Conservation (phyloP, 805 yeast genomes). For the Kuraishia floccosa region DNA sequence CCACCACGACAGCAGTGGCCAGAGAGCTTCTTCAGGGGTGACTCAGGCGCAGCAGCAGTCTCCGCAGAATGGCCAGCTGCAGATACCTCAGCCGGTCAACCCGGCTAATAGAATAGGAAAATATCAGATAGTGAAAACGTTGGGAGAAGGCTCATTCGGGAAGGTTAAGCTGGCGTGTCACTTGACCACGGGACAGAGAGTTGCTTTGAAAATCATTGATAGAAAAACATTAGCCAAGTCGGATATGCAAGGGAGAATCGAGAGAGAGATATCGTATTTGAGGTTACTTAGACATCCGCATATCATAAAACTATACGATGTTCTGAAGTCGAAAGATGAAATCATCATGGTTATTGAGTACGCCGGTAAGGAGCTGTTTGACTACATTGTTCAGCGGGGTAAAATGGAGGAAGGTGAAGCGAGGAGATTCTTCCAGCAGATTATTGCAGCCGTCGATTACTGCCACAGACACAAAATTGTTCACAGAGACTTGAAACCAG, state of each 20-base stretch:
- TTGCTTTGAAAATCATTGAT: conserved; percentile 88
- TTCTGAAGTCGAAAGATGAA: conserved; percentile 89
- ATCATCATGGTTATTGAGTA: conserved; percentile 95
- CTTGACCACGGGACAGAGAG: conserved; percentile 81
- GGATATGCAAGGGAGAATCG: conserved; percentile 95
- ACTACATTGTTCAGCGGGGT: conserved; percentile 89
- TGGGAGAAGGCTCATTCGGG: conserved; percentile 96
- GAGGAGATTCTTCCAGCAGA: conserved; percentile 89
- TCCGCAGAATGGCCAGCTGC: conserved; percentile 2
- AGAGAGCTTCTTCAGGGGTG: conserved; percentile 2
- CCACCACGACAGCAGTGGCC: conserved; percentile 7
- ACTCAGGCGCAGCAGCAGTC: conserved; percentile 5
- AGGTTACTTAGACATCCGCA: conserved; percentile 89
- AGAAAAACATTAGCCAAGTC: conserved; percentile 85
- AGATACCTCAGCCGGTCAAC: conserved; percentile 2
- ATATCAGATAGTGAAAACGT: conserved; percentile 83
- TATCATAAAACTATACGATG: conserved; percentile 90
- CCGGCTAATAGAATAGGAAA: conserved; percentile 49
- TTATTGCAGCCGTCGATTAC: conserved; percentile 91
- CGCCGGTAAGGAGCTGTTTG: conserved; percentile 94
- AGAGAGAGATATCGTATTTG: conserved; percentile 85
- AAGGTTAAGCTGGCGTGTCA: conserved; percentile 90
- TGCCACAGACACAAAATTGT: conserved; percentile 96
- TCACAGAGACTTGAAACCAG: conserved; percentile 94
- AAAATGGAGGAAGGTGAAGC: conserved; percentile 90